A percentile compares a stretch with the other conserved stretches of the same genome.
phyloP scores from a whole-genome alignment of 129 eudicot genomes.

The Arctium lappa region DNA sequence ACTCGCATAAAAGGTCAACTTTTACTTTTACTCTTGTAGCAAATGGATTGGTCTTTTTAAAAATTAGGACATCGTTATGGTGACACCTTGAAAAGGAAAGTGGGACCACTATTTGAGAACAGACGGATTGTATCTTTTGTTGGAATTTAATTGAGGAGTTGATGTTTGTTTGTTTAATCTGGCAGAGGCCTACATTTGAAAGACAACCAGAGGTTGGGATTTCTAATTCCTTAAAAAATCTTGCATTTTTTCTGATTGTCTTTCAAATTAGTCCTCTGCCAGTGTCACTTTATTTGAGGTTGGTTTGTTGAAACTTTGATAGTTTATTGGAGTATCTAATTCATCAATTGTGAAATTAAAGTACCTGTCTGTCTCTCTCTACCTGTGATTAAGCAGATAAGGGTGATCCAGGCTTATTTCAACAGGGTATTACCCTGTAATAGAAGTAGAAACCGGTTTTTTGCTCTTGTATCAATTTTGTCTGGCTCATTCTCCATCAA shows the following conservation, averaged over 20 bases:
- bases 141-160: background rate
- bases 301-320: background rate
- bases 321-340: background rate
- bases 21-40: background rate
- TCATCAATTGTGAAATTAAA: background rate
- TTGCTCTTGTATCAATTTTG: background rate
- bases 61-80: background rate
- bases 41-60: background rate
- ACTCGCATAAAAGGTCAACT: background rate
- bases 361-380: no score
- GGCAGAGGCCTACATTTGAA: background rate
- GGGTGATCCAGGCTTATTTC: background rate
- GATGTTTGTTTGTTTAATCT: background rate
- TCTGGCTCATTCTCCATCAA: background rate
- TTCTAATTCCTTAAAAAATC: background rate
- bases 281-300: background rate
- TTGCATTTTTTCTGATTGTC: background rate
- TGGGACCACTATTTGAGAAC: background rate
- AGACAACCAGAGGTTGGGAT: background rate
- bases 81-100: background rate
- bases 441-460: background rate
- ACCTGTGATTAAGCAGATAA: background rate
- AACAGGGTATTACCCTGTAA: background rate
- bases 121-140: background rate
- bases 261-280: background rate